These are phyloP conservation scores for Lipomyces anomalus DNA, from an alignment of 805 yeast species.

Conservation along the genomic window DNA sequence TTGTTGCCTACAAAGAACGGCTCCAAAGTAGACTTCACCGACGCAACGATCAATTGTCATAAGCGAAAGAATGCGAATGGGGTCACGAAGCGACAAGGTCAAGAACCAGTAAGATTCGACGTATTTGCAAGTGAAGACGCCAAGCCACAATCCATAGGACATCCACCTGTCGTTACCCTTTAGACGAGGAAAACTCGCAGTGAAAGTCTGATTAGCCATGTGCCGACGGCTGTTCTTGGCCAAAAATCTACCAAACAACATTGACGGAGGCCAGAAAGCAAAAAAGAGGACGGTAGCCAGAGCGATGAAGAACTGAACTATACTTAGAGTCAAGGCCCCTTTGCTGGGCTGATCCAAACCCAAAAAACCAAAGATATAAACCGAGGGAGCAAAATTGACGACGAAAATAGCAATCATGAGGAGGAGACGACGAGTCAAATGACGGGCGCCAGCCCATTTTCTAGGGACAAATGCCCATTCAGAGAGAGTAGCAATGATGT, in stretches of 20 bases:
- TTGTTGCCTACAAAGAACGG: slow-evolving; percentile 72
- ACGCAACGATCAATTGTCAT: slow-evolving; percentile 80
- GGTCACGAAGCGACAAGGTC: slow-evolving; percentile 85
- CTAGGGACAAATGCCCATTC: slow-evolving; percentile 98
- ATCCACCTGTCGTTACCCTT: slow-evolving; percentile 91
- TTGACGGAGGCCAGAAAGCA: slow-evolving; percentile 94
- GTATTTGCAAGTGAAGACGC: slow-evolving; percentile 84
- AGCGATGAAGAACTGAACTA: slow-evolving; percentile 86
- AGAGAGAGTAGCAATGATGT: slow-evolving; percentile 77
- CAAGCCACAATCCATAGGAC: slow-evolving; percentile 85
- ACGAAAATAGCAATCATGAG: slow-evolving; percentile 62
- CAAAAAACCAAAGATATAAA: slow-evolving; percentile 78
- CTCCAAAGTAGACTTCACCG: slow-evolving; percentile 90
- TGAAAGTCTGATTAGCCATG: slow-evolving; percentile 90
- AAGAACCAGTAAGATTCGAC: slow-evolving; percentile 89
- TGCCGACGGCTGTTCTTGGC: slow-evolving; percentile 79
- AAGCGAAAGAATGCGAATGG: slow-evolving; percentile 80
- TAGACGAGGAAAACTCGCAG: slow-evolving; percentile 81
- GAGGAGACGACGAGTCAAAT: slow-evolving; percentile 78
- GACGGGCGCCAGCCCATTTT: slow-evolving; percentile 99
- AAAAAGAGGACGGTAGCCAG: slow-evolving; percentile 78
- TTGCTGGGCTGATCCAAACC: slow-evolving; percentile 59
- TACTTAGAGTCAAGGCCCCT: slow-evolving; percentile 71
- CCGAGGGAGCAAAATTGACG: slow-evolving; percentile 76
- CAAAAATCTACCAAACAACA: slow-evolving; percentile 87